Evolutionary conservation across 2,329 filamentous ascomycete genomes (phyloP).

Genomic region (Fusarium acutatum): DNA sequence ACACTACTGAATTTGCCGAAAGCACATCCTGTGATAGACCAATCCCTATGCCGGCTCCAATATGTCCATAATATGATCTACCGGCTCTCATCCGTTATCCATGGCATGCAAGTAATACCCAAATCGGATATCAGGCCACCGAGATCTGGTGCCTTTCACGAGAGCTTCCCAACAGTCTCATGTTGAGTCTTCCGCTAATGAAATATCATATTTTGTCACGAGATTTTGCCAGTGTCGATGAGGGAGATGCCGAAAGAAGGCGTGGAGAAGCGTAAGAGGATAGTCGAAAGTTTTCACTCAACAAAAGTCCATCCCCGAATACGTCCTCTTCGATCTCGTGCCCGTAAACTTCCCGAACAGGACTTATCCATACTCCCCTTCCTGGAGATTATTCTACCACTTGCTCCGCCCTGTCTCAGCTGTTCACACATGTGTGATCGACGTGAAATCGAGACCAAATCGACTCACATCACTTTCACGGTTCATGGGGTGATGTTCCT

Average conservation of each 20-base stretch:
- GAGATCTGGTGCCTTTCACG: background rate
- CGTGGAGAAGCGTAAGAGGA: background rate
- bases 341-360: background rate
- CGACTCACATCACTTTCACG: constrained; percentile 9
- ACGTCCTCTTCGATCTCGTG: background rate
- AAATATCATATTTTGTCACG: background rate
- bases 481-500: constrained; percentile 34
- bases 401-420: background rate
- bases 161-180: background rate
- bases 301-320: background rate
- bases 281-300: background rate
- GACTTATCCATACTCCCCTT: background rate
- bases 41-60: background rate
- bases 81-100: background rate
- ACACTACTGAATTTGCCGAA: background rate
- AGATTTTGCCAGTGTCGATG: background rate
- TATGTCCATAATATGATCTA: background rate
- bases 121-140: background rate
- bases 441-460: background rate
- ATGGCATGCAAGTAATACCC: background rate
- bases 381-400: constrained; percentile 3
- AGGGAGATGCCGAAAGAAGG: background rate
- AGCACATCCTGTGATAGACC: background rate
- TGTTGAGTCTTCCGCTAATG: background rate
- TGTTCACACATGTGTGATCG: background rate